Base-by-base conservation (phyloP, 2,329 filamentous ascomycete genomes). In the Colletotrichum sidae region DNA sequence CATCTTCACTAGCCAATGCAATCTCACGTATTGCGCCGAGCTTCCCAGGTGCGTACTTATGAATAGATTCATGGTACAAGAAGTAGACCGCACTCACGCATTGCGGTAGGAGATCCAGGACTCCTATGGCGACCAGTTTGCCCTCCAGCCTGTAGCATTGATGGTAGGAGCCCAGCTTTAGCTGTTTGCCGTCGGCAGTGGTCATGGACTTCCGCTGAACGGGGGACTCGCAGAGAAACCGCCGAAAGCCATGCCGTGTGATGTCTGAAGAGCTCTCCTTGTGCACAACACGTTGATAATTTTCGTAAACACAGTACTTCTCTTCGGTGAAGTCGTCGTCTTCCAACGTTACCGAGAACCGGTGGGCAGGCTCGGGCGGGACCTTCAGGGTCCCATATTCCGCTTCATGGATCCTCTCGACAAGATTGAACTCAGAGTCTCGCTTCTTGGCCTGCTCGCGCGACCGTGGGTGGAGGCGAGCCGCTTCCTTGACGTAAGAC, bases 21-120 rank as follows among this genome's bases (percentile, higher is more conserved):
- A 92, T 91, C 76, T 96, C 92, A 67, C 89, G 81, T 67, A 95
- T 75, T 1, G 92, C 92, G 41, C 90, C 89, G 6, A 95, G 77
- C 76, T 95, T 96, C 1, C 92, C 92, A 37, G 92, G 90, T 33
- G 84, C 84, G 78, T 87, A 89, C 61, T 84, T 82, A 70, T 91
- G 88, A 57, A 93, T 88, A 68, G 91, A 91, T 72, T 90, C 88
- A 72, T 94, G 87, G 72, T 96, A 96, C 67, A 96, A 79, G 73
- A 96, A 93, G 78, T 96, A 96, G 10, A 96, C 92, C 5, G 90
- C 90, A 71, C 92, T 94, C 54, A 96, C 90, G 69, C 88, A 90
- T 63, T 92, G 82, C 0, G 92, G 92, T 1, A 96, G 81, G 8
- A 96, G 81, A 73, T 96, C 92, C 6, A 96, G 80, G 1, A 96